Conservation (phyloP, 73 alveolate genomes). For the Tetrahymena malaccensis region DNA sequence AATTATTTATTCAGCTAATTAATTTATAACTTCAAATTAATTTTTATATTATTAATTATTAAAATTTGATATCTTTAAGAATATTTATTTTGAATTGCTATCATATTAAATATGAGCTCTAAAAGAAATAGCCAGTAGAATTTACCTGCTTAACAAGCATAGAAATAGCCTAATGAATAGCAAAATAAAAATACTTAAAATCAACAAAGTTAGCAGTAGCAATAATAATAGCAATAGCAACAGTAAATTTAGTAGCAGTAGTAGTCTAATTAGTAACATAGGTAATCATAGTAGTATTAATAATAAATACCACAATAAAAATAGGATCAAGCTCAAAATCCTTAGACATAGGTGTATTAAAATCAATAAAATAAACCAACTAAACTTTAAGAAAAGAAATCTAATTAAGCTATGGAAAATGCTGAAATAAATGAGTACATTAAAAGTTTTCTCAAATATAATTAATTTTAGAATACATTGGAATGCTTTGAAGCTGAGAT, state of each 20-base stretch:
- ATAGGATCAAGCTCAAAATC: neutral
- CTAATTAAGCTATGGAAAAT: neutral
- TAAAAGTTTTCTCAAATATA: neutral
- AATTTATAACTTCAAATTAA: neutral
- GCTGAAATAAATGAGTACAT: neutral
- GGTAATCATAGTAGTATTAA: neutral
- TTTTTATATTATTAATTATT: too few relatives aligned
- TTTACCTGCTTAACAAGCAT: neutral
- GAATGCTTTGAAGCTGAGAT: neutral
- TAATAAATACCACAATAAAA: neutral
- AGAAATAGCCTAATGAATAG: neutral
- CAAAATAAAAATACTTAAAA: neutral
- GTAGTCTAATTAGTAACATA: too few relatives aligned
- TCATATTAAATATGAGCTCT: neutral
- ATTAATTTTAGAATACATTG: neutral
- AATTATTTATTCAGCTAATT: too few relatives aligned
- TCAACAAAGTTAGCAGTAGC: neutral
- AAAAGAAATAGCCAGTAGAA: neutral
- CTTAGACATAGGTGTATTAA: neutral
- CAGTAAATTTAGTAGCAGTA: neutral
- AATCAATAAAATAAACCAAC: neutral
- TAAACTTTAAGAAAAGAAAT: neutral
- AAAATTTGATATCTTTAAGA: neutral
- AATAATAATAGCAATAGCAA: neutral
- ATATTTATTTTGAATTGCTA: too few relatives aligned